phyloP scores from a whole-genome alignment of 2,329 filamentous ascomycete genomes.

The Verticillium dahliae region DNA sequence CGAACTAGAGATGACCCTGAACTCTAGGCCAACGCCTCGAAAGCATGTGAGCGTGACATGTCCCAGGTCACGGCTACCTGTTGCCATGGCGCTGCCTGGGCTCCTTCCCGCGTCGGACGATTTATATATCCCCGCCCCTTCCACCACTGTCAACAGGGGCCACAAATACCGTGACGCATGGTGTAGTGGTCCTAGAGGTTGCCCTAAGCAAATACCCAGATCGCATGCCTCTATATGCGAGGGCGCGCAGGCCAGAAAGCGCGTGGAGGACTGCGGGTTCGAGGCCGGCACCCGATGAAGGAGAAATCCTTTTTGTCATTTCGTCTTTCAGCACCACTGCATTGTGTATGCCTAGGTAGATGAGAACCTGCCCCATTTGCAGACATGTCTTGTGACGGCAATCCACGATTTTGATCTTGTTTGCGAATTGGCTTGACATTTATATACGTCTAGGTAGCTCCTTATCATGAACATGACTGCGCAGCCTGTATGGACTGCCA shows the following conservation, averaged over 20 bases:
- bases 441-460: not conserved
- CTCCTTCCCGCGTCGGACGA: not conserved
- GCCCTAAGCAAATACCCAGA: not conserved
- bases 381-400: not conserved
- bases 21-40: too few relatives aligned
- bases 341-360: not conserved
- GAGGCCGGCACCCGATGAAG: not conserved
- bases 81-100: not conserved
- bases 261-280: not conserved
- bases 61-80: not conserved
- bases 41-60: too few relatives aligned
- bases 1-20: not conserved
- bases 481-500: conserved; percentile 19
- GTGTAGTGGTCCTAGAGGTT: not conserved
- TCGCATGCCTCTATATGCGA: not conserved
- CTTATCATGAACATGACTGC: not conserved
- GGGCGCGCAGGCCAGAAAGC: not conserved
- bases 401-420: not conserved
- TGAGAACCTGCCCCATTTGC: too few relatives aligned
- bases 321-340: not conserved
- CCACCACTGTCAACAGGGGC: not conserved
- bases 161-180: not conserved
- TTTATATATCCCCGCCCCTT: not conserved
- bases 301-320: not conserved
- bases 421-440: too few relatives aligned